Evolutionary conservation across 1,284 basidiomycete genomes (phyloP), one percentile per base, ranked within the genome.

Genomic region (Rhodotorula sp.): DNA sequence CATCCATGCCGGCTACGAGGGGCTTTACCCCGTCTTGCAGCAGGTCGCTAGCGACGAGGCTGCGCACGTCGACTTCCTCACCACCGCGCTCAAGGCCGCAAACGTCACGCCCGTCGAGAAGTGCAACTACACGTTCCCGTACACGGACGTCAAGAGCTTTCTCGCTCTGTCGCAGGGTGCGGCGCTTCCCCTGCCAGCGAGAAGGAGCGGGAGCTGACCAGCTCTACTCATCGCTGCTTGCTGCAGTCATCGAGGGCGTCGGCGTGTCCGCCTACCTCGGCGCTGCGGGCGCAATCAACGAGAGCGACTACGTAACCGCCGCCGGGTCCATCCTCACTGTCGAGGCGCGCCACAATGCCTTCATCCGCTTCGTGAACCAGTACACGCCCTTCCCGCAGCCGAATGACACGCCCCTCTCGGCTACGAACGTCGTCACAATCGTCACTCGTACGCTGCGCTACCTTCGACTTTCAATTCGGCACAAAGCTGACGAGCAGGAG

Each of bases 71-170:
- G 78, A 78, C 53, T 83, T 85, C 73, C 81, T 86, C 67, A 81
- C 80, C 71, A 78, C 76, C n/a, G 86, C 86, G 5, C 85, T 91
- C 63, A 54, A 66, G 22, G 77, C 76, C 15, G 77, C 77, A 7
- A 88, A 88, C 5, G 82, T 81, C 48, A 80, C 83, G 36, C 85
- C 87, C 0, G 83, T 85, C 27, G 75, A 84, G 78, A 82, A 85
- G 19, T 90, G 89, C 84, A 58, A 66, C n/a, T 90, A 90, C 80
- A 81, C 80, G 65, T 89, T 90, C 80, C 84, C 85, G 36, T 82
- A 84, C 62, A 85, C 84, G 37, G 86, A 87, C 77, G 81, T 84
- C 3, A 80, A 80, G 66, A 81, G 83, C 4, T 90, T 90, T 80
- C 82, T 86, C 48, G 83, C 84, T 22, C 81, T 86, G 46, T 84